Conservation (phyloP, 2,329 filamentous ascomycete genomes). For the Metarhizium robertsii region DNA sequence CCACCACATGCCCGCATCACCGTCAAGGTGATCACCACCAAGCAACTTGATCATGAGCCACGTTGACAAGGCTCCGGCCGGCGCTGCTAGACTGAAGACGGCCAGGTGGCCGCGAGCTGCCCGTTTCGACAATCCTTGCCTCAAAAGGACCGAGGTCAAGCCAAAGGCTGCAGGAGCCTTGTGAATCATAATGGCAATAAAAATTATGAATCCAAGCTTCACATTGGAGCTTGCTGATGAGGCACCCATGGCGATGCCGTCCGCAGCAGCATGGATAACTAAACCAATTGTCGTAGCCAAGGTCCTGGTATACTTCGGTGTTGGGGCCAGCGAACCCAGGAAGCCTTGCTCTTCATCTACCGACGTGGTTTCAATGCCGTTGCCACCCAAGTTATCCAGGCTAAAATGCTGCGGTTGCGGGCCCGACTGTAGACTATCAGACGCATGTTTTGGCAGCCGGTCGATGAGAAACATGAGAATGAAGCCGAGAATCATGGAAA, state of each 20-base stretch:
- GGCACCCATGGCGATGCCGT: slow-evolving; percentile 91
- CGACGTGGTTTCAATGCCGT: slow-evolving; percentile 24
- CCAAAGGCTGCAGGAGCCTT: slow-evolving; percentile 96
- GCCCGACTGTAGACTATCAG: slow-evolving; percentile 52
- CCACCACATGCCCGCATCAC: slow-evolving; percentile 67
- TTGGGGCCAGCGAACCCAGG: slow-evolving; percentile 46
- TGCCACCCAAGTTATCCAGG: slow-evolving; percentile 64
- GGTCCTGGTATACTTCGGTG: slow-evolving; percentile 49
- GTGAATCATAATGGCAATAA: slow-evolving; percentile 93
- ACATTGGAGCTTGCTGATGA: slow-evolving; percentile 67
- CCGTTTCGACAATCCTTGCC: slow-evolving; percentile 83
- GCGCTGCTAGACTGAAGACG: slow-evolving; percentile 86
- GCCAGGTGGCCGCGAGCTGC: slow-evolving; percentile 76
- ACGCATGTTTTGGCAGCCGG: slow-evolving; percentile 65
- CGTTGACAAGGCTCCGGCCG: slow-evolving; percentile 73
- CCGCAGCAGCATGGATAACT: slow-evolving; percentile 92
- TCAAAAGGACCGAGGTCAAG: slow-evolving; percentile 78
- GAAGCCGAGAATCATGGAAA: slow-evolving; percentile 81
- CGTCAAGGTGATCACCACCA: slow-evolving; percentile 49
- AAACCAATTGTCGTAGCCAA: slow-evolving; percentile 84
- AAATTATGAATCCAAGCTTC: slow-evolving; percentile 81
- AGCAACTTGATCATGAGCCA: slow-evolving; percentile 71
- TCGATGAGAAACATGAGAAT: slow-evolving; percentile 96
- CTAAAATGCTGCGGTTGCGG: slow-evolving; percentile 77
- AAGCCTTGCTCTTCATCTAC: slow-evolving; percentile 51